Conservation (phyloP, 2,329 filamentous ascomycete species). For the Monosporascus sp. region DNA sequence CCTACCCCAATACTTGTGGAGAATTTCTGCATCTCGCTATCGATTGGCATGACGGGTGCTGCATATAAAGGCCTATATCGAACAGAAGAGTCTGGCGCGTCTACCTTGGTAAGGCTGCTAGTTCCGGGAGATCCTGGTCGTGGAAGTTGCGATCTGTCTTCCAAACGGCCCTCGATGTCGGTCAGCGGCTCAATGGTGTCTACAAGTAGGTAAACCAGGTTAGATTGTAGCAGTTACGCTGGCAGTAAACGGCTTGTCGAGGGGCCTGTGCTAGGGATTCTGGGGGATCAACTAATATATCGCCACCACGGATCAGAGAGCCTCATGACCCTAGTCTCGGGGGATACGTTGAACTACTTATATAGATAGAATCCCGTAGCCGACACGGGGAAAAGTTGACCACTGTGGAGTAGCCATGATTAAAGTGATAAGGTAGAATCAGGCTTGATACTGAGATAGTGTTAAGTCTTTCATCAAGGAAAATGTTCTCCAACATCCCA, state of each 20-base stretch:
- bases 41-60: not conserved
- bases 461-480: no score
- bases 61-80: not conserved
- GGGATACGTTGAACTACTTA: not conserved
- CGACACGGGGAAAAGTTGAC: not conserved
- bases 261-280: not conserved
- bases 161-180: not conserved
- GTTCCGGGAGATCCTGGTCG: not conserved
- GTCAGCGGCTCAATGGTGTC: not conserved
- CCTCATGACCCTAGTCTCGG: not conserved
- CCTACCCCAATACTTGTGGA: no score
- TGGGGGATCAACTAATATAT: not conserved
- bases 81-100: no score
- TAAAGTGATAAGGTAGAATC: no score
- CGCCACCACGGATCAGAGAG: not conserved
- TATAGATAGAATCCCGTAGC: no score
- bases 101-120: no score
- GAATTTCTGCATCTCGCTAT: no score
- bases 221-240: not conserved
- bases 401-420: not conserved
- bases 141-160: not conserved
- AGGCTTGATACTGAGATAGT: no score
- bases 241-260: not conserved
- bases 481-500: no score
- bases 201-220: not conserved